phyloP scores from a whole-genome alignment of 768 basidiomycete genomes.

The Pulveroboletus sp. region DNA sequence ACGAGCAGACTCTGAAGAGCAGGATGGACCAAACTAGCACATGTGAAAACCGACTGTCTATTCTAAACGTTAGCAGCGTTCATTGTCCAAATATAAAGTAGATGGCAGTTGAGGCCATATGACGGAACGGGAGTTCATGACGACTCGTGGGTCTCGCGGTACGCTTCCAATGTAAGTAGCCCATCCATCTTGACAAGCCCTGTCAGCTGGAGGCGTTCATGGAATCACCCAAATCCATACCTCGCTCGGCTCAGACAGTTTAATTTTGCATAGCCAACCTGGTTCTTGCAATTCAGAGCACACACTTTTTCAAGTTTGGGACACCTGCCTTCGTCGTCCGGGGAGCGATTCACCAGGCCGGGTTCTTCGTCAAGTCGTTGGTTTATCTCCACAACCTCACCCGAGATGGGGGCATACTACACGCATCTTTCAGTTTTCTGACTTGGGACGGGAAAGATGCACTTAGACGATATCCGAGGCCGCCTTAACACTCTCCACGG shows the following conservation, averaged over 20 bases:
- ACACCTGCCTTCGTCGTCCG: constrained; percentile 71
- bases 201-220: not conserved
- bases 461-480: constrained; percentile 84
- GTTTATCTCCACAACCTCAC: constrained; percentile 78
- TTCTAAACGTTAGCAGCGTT: constrained; percentile 6
- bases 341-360: constrained; percentile 81
- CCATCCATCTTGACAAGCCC: constrained; percentile 48
- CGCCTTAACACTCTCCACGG: constrained; percentile 95
- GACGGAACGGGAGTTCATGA: constrained; percentile 13
- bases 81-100: not conserved
- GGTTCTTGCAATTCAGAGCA: not conserved
- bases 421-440: constrained; percentile 7
- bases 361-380: constrained; percentile 60
- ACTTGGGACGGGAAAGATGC: not conserved
- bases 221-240: constrained; percentile 35
- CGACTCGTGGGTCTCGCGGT: constrained; percentile 54
- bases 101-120: constrained; percentile 26
- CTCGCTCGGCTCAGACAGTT: constrained; percentile 71
- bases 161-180: constrained; percentile 73
- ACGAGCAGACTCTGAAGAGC: too few relatives aligned
- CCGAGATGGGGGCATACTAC: constrained; percentile 91
- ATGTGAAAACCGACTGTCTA: constrained; percentile 1
- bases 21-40: not conserved
- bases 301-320: not conserved
- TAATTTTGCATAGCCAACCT: constrained; percentile 98